Percentiles rank a stretch among this genome's conserved stretches.
Conservation (phyloP, 2,329 filamentous ascomycete genomes). For the Mycogone perniciosa region DNA sequence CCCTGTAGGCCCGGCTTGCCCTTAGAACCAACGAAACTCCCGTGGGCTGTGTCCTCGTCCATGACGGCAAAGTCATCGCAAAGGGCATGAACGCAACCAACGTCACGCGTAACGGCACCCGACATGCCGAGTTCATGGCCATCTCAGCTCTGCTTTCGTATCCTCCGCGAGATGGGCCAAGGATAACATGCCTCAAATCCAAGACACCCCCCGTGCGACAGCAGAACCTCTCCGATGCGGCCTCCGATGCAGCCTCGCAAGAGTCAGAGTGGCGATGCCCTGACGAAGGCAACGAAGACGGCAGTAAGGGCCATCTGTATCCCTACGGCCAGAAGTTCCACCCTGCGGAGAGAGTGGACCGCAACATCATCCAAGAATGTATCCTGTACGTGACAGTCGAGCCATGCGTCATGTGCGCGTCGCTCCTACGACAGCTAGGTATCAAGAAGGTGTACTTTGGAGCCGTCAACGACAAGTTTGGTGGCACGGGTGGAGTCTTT, state of each 20-base stretch:
- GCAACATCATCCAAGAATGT: conserved; percentile 61
- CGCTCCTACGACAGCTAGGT: conserved; percentile 77
- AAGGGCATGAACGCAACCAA: conserved; percentile 97
- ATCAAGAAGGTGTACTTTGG: conserved; percentile 92
- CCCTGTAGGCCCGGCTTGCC: conserved; percentile 71
- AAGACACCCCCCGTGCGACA: conserved; percentile 21
- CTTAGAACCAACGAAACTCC: conserved; percentile 85
- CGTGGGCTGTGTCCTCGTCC: conserved; percentile 90
- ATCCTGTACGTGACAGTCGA: conserved; percentile 96
- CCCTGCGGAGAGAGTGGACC: conserved; percentile 51
- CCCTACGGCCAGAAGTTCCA: conserved; percentile 56
- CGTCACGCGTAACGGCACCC: conserved; percentile 79
- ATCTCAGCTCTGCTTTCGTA: conserved; percentile 53
- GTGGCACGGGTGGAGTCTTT: conserved; percentile 90
- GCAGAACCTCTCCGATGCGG: conserved; percentile 13
- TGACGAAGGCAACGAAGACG: conserved; percentile 47
- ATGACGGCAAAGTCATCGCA: conserved; percentile 72
- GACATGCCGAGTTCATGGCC: conserved; percentile 93
- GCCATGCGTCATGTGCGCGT: conserved; percentile 98
- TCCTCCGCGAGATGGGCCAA: conserved; percentile 23
- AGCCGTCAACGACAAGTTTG: conserved; percentile 93
- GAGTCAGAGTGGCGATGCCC: conserved; percentile 17
- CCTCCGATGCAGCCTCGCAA: conserved; percentile 20
- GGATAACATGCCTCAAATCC: conserved; percentile 28
- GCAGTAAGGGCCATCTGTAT: conserved; percentile 49